phyloP scores from a whole-genome alignment of 176 grass and related monocot genomes.

The Cymbopogon citratus region DNA sequence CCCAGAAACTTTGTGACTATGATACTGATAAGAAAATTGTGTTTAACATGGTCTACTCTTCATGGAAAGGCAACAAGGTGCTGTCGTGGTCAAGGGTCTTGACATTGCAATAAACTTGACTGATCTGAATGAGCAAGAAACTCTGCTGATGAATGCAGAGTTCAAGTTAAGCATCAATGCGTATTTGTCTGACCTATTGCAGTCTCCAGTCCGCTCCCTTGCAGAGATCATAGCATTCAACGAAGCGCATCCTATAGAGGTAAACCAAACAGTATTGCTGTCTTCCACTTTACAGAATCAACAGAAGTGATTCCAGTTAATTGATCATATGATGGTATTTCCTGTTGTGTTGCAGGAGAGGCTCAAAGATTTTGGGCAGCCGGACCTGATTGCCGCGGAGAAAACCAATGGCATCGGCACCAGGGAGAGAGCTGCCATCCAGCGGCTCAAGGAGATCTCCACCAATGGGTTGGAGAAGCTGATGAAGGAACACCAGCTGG shows the following conservation, averaged over 20 bases:
- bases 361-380: slow-evolving; percentile 39
- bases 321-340: background rate
- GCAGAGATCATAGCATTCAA: slow-evolving; percentile 58
- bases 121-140: background rate
- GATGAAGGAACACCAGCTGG: slow-evolving; percentile 37
- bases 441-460: slow-evolving; percentile 33
- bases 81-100: slow-evolving; percentile 28
- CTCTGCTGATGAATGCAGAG: slow-evolving; percentile 22
- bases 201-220: slow-evolving; percentile 49
- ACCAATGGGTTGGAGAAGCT: slow-evolving; percentile 38
- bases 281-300: background rate
- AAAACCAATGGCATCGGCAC: slow-evolving; percentile 34
- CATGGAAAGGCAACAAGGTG: slow-evolving; percentile 18
- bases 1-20: no score
- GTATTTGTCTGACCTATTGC: slow-evolving; percentile 34
- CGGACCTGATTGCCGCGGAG: slow-evolving; percentile 29
- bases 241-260: slow-evolving; percentile 25
- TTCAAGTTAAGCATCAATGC: slow-evolving; percentile 51
- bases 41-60: no score
- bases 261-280: background rate
- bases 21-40: no score
- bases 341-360: slow-evolving; percentile 37
- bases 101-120: slow-evolving; percentile 26
- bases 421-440: slow-evolving; percentile 22
- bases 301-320: background rate